Conservation (phyloP, 163 green algal genomes). For the Prototheca cutis region DNA sequence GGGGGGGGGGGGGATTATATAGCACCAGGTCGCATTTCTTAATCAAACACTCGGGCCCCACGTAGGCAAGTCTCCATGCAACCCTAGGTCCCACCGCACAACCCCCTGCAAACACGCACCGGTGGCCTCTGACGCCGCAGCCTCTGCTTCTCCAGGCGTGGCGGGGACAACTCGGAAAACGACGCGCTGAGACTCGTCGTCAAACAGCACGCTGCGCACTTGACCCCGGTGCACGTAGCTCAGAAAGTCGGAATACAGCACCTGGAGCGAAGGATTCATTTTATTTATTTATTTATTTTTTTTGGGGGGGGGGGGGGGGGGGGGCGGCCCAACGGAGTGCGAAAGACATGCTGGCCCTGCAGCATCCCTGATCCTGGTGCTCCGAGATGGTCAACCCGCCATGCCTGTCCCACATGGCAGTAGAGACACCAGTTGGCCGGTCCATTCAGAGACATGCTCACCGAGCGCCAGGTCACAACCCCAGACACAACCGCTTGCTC, state of each 20-base stretch:
- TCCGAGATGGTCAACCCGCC: neutral
- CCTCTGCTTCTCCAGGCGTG: neutral
- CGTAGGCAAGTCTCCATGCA: neutral
- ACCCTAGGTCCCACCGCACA: neutral
- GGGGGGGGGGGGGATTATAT: neutral
- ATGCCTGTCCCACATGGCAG: neutral
- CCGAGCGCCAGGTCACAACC: neutral
- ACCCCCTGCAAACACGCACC: neutral
- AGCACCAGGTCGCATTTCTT: neutral
- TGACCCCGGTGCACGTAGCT: neutral
- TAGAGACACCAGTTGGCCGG: too few relatives aligned
- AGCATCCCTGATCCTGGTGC: neutral
- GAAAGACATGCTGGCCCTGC: neutral
- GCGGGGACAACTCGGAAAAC: neutral
- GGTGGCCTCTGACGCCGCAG: neutral
- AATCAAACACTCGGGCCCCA: neutral
- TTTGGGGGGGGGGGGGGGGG: too few relatives aligned
- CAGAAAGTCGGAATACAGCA: neutral
- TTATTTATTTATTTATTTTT: too few relatives aligned
- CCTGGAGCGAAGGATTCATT: neutral
- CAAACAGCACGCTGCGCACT: neutral
- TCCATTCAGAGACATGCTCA: too few relatives aligned
- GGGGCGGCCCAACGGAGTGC: neutral
- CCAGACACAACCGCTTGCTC: neutral
- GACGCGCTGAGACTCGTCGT: neutral